Evolutionary conservation across 225 moss, liverwort and hornwort genomes (phyloP).

Genomic region (Sphagnum tenellum): DNA sequence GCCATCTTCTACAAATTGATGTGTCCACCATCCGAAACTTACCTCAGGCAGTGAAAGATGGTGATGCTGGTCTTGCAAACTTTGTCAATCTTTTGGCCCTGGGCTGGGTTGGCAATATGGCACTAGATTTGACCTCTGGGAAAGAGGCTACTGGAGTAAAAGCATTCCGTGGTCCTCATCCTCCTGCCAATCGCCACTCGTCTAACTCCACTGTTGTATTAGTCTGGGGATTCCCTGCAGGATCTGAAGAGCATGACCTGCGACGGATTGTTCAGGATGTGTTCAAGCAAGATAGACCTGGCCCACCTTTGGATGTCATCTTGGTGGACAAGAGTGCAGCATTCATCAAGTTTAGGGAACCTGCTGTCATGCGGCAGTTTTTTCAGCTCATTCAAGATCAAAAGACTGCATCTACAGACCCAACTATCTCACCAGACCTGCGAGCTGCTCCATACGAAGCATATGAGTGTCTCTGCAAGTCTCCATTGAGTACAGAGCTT

Average conservation of each 20-base stretch:
- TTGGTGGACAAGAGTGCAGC: slow-evolving; percentile 39
- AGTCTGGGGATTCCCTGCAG: slow-evolving; percentile 38
- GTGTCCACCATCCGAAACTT: slow-evolving; percentile 22
- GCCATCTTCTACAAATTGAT: slow-evolving; percentile 43
- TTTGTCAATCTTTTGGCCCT: slow-evolving; percentile 41
- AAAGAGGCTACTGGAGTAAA: slow-evolving; percentile 35
- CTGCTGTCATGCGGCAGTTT: slow-evolving; percentile 28
- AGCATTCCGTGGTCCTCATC: slow-evolving; percentile 15
- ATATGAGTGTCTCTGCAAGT: slow-evolving; percentile 38
- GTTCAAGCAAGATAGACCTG: slow-evolving; percentile 24
- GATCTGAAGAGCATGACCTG: slow-evolving; percentile 23
- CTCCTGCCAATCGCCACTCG: slow-evolving; percentile 8
- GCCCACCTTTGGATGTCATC: slow-evolving; percentile 20
- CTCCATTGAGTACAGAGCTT: slow-evolving; percentile 30
- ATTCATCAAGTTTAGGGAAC: slow-evolving; percentile 38
- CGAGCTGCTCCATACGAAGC: slow-evolving; percentile 43
- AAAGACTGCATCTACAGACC: not conserved
- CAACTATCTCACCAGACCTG: slow-evolving; percentile 11
- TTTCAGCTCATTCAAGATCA: slow-evolving; percentile 14
- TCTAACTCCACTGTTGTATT: slow-evolving; percentile 13
- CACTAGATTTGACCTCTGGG: slow-evolving; percentile 28
- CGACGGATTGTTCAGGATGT: slow-evolving; percentile 30
- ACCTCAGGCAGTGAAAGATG: slow-evolving; percentile 27
- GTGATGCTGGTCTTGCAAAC: slow-evolving; percentile 39
- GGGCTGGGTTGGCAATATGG: slow-evolving; percentile 51